Evolutionary conservation across 352 stramenopile species (phyloP).

Genomic region (Phytopythium vexans): DNA sequence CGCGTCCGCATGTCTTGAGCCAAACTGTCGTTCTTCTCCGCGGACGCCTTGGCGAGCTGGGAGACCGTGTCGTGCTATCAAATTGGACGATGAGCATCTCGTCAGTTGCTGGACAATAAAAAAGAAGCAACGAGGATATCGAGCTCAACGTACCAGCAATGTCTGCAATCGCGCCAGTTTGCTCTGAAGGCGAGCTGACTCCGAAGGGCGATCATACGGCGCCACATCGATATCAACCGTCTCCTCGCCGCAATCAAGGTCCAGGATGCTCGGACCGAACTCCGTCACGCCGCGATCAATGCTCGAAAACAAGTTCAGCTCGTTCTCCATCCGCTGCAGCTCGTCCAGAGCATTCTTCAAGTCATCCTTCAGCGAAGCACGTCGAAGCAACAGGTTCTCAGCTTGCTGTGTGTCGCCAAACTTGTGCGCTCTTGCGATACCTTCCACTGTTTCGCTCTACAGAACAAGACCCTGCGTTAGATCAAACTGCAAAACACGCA

Average conservation of each 20-base stretch:
- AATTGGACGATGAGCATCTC: background rate
- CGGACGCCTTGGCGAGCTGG: slow-evolving; percentile 53
- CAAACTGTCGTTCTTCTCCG: slow-evolving; percentile 43
- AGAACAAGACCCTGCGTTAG: background rate
- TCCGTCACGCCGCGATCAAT: slow-evolving; percentile 29
- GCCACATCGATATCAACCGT: slow-evolving; percentile 45
- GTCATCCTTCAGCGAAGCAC: slow-evolving; percentile 64
- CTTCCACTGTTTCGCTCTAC: slow-evolving; percentile 55
- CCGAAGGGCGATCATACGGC: slow-evolving; percentile 35
- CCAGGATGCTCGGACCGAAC: slow-evolving; percentile 16
- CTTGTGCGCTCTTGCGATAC: slow-evolving; percentile 49
- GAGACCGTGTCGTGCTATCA: slow-evolving; percentile 59
- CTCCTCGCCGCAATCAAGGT: slow-evolving; percentile 13
- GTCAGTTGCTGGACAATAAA: background rate
- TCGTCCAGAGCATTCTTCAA: slow-evolving; percentile 64
- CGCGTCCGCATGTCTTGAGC: slow-evolving; percentile 48
- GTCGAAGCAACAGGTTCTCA: slow-evolving; percentile 62
- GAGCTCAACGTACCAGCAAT: slow-evolving; percentile 23
- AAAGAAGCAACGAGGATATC: background rate
- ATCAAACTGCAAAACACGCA: background rate
- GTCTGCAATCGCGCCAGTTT: slow-evolving; percentile 43
- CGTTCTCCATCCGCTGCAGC: slow-evolving; percentile 65
- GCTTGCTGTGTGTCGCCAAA: slow-evolving; percentile 52
- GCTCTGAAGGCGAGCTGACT: slow-evolving; percentile 37
- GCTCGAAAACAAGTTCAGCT: slow-evolving; percentile 44